A percentile compares a stretch with the other conserved stretches of the same genome.
These are phyloP conservation scores for Neoboletus magnificus DNA, from an alignment of 768 basidiomycete species.

Conservation along the genomic window DNA sequence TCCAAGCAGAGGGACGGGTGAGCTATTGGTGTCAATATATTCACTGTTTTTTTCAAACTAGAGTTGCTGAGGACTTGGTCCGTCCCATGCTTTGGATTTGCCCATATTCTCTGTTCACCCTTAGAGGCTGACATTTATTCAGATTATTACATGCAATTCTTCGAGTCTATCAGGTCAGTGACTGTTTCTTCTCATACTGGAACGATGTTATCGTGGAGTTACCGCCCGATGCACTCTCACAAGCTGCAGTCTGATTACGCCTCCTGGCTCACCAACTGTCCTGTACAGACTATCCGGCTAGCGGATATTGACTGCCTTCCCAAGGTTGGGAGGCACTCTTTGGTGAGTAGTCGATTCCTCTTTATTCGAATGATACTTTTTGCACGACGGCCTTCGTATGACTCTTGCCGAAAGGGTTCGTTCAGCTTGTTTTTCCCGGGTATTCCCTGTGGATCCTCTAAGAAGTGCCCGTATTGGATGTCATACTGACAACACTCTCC, in stretches of 20 bases:
- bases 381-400: slow-evolving; percentile 67
- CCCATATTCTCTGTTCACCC: background rate
- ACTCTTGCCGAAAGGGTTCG: slow-evolving; percentile 76
- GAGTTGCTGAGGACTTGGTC: slow-evolving; percentile 10
- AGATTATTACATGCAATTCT: background rate
- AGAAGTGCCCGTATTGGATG: too few species aligned
- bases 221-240: slow-evolving; percentile 10
- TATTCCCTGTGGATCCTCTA: slow-evolving; percentile 61
- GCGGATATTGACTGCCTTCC: background rate
- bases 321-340: background rate
- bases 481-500: background rate
- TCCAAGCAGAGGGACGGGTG: background rate
- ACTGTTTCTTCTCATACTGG: background rate
- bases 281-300: background rate
- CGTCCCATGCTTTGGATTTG: background rate
- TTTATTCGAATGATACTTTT: background rate
- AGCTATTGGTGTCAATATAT: background rate
- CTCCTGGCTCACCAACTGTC: slow-evolving; percentile 7
- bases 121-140: background rate
- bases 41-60: background rate
- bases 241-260: slow-evolving; percentile 8
- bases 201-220: slow-evolving; percentile 18
- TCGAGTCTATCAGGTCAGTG: background rate
- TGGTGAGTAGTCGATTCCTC: background rate
- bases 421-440: slow-evolving; percentile 76